Percentiles rank a stretch among this genome's conserved stretches.
Conservation (phyloP, 1,284 basidiomycete species). For the Ustilago nuda region DNA sequence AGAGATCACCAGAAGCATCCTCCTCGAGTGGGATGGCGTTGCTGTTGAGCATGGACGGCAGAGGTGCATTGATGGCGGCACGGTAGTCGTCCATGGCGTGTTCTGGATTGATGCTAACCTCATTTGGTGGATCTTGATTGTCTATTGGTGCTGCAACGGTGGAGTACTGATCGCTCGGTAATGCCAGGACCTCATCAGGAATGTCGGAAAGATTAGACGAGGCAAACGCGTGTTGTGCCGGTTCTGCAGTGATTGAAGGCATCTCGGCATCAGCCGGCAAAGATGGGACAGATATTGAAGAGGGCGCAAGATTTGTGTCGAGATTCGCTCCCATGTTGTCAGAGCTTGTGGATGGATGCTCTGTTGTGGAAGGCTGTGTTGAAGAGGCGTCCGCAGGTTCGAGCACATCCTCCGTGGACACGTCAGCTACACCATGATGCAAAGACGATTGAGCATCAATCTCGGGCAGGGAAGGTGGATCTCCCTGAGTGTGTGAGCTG, state of each 20-base stretch:
- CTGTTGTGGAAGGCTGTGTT: neutral
- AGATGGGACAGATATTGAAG: slow-evolving; percentile 5
- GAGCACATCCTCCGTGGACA: neutral
- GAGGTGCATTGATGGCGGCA: slow-evolving; percentile 29
- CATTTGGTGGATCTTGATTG: slow-evolving; percentile 10
- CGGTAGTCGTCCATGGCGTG: slow-evolving; percentile 36
- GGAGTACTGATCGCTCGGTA: slow-evolving; percentile 20
- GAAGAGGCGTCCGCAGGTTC: slow-evolving; percentile 6
- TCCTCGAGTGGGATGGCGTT: slow-evolving; percentile 46
- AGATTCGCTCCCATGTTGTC: neutral
- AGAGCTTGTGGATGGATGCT: neutral
- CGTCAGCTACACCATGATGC: slow-evolving; percentile 17
- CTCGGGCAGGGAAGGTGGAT: slow-evolving; percentile 9
- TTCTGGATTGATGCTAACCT: slow-evolving; percentile 24
- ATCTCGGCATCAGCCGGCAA: slow-evolving; percentile 16
- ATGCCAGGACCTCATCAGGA: slow-evolving; percentile 38
- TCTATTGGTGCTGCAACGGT: slow-evolving; percentile 23
- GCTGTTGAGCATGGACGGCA: slow-evolving; percentile 53
- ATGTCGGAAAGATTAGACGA: slow-evolving; percentile 38
- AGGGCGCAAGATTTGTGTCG: slow-evolving; percentile 12
- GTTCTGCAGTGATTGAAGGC: slow-evolving; percentile 8
- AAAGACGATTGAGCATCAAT: slow-evolving; percentile 10
- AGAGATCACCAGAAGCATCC: slow-evolving; percentile 47
- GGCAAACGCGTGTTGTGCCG: slow-evolving; percentile 24
- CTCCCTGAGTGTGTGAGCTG: slow-evolving; percentile 15